Evolutionary conservation across 371 early-diverging fungal species (phyloP), one percentile per base, ranked within the genome.

Genomic region (Syncephalastrum sp.): DNA sequence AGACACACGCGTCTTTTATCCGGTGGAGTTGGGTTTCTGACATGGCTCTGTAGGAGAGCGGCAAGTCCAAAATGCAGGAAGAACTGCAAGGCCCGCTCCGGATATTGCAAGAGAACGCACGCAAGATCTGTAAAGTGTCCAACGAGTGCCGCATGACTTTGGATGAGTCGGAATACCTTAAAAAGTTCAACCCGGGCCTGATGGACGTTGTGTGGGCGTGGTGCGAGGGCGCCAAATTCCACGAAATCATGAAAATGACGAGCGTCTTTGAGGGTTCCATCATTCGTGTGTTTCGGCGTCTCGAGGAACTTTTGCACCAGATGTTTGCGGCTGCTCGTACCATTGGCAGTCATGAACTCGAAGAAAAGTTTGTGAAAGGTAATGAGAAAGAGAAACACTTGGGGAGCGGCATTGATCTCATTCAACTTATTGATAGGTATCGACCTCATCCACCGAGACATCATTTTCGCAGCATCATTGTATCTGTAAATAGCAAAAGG

Each of bases 201-300:
- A 99, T 99, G 99, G 96, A 98, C 64, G 93, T 97, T 14, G 98
- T 97, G 19, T 95, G 87, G 67, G 91, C 93, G 17, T 99, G 99
- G 99, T 85, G 88, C 62, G 77, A 90, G 63, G 99, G 99, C 0
- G 91, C 94, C 43, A 95, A 92, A 61, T 99, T 99, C 76, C 77
- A 80, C 17, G 91, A 96, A 63, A 96, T 99, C 60, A 97, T 97
- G 77, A 89, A 93, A 65, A 92, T 93, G 91, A 98, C 99, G 0
- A 90, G 91, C 27, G 89, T 94, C 3, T 99, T 96, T 80, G 99
- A 99, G 76, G 99, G 99, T 27, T 89, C 90, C 21, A 86, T 99
- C 29, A 98, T 99, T 60, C 88, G 99, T 57, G 82, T 86, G 0
- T 96, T 99, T 78, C 78, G 98, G 54, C 83, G 97, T 50, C 77